Conservation (phyloP, 129 eudicot species). For the Cynara cardunculus region DNA sequence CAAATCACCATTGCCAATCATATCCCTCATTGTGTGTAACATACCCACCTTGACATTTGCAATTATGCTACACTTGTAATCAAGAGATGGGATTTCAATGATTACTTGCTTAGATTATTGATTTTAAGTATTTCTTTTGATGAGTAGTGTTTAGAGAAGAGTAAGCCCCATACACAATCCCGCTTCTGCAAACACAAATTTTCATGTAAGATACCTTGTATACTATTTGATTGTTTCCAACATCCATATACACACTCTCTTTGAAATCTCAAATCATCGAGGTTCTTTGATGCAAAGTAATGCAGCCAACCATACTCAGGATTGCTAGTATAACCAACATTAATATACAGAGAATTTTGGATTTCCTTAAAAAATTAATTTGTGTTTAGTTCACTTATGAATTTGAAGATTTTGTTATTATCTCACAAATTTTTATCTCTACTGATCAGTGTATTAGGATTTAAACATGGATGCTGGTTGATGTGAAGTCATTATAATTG, state of each 20-base stretch:
- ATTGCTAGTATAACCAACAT: not conserved
- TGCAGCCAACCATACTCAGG: not conserved
- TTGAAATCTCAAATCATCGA: not conserved
- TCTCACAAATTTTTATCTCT: conserved; percentile 4
- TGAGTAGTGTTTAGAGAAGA: not conserved
- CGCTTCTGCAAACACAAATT: not conserved
- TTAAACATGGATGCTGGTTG: conserved; percentile 13
- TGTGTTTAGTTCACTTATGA: not conserved
- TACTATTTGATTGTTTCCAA: not conserved
- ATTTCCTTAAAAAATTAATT: not conserved
- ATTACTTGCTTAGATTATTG: not conserved
- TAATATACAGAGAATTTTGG: not conserved
- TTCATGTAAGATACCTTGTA: not conserved
- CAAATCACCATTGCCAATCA: not conserved
- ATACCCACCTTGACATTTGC: not conserved
- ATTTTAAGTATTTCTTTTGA: not conserved
- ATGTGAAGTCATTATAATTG: not conserved
- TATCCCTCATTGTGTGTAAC: not conserved
- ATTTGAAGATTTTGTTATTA: not conserved
- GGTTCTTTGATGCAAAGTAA: not conserved
- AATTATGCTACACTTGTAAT: not conserved
- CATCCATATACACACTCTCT: not conserved
- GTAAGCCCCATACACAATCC: too few relatives aligned
- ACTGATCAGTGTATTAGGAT: not conserved
- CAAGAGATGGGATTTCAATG: not conserved